phyloP scores from a whole-genome alignment of 805 yeast species.

The Clavispora vitiphila region DNA sequence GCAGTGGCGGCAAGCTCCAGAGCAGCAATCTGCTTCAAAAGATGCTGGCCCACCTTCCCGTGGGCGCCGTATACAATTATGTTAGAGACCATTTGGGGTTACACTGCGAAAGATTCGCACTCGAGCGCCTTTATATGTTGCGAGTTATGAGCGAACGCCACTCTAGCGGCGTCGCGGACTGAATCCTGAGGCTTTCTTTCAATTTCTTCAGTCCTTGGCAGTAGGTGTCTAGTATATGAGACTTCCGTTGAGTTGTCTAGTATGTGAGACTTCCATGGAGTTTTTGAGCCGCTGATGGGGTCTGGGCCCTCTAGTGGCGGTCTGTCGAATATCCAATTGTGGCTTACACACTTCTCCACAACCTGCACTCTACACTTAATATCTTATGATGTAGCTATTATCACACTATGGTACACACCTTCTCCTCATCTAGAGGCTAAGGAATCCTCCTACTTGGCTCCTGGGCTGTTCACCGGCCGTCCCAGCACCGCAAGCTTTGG shows the following conservation, averaged over 20 bases:
- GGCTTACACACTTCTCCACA: too few species aligned
- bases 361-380: neutral
- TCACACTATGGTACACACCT: conserved; percentile 1
- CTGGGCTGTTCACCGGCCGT: neutral
- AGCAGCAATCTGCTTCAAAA: conserved; percentile 26
- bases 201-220: too few species aligned
- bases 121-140: neutral
- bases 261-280: too few species aligned
- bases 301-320: too few species aligned
- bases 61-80: conserved; percentile 50
- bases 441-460: neutral
- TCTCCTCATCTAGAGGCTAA: conserved; percentile 2
- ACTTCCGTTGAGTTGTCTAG: too few species aligned
- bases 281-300: too few species aligned
- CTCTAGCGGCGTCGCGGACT: too few species aligned
- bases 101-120: neutral
- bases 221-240: too few species aligned
- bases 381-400: neutral
- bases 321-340: too few species aligned
- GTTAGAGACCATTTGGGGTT: conserved; percentile 3
- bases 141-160: neutral
- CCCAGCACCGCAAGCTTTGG: neutral
- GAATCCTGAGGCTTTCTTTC: too few species aligned
- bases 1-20: conserved; percentile 30
- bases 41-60: conserved; percentile 52